A percentile compares a stretch with the other conserved stretches of the same genome.
Evolutionary conservation across 305 asterid species (phyloP).

Genomic region (Rubia peregrina): DNA sequence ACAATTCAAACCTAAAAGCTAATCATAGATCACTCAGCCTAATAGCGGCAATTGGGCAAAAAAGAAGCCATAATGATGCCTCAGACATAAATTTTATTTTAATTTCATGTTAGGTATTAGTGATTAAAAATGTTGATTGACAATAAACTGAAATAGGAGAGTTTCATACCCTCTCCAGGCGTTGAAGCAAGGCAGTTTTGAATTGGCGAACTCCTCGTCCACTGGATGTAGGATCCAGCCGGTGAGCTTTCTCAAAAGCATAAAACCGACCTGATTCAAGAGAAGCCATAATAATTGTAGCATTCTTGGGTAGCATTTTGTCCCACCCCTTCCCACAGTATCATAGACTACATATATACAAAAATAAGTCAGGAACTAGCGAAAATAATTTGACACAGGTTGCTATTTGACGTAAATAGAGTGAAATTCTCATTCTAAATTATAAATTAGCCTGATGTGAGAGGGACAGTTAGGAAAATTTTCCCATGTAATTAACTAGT

Average conservation of each 20-base stretch:
- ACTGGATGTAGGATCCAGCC: slow-evolving; percentile 91
- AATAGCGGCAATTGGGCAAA: background rate
- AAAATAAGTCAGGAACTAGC: background rate
- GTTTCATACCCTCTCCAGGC: slow-evolving; percentile 69
- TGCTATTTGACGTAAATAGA: background rate
- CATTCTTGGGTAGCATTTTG: background rate
- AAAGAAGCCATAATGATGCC: background rate
- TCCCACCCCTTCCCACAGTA: background rate
- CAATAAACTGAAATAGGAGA: background rate
- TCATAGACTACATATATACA: background rate
- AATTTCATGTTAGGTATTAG: background rate
- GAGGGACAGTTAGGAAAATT: background rate
- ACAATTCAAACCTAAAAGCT: slow-evolving; percentile 2
- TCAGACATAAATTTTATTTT: background rate
- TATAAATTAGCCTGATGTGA: background rate
- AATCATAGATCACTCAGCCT: background rate
- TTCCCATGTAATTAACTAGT: background rate
- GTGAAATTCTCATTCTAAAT: background rate
- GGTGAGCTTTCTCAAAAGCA: slow-evolving; percentile 97
- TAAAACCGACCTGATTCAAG: slow-evolving; percentile 81
- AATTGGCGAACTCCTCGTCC: slow-evolving; percentile 99
- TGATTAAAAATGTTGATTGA: background rate
- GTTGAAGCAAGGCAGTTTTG: slow-evolving; percentile 96
- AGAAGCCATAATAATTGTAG: background rate
- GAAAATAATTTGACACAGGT: background rate